phyloP scores from a whole-genome alignment of 768 basidiomycete genomes.

The Tephrocybe rancida region DNA sequence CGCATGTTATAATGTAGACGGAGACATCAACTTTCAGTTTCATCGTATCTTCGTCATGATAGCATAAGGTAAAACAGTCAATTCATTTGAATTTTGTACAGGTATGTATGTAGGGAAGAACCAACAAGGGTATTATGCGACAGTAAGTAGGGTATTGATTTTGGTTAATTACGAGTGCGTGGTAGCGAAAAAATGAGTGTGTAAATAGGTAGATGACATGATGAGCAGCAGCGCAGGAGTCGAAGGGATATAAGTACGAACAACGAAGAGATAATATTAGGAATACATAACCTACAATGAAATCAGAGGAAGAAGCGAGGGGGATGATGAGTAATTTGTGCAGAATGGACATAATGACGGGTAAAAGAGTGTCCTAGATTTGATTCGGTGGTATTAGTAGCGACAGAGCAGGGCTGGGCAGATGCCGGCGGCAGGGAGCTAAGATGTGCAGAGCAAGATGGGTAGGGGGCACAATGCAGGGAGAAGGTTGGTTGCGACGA shows the following conservation, averaged over 20 bases:
- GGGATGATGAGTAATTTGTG: neutral
- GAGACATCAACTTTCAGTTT: neutral
- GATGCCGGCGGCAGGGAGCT: neutral
- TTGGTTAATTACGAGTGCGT: conserved; percentile 14
- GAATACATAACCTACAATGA: conserved; percentile 17
- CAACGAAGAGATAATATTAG: conserved; percentile 14
- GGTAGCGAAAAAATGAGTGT: conserved; percentile 8
- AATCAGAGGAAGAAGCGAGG: neutral
- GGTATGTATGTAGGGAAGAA: neutral
- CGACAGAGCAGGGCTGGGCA: conserved; percentile 7
- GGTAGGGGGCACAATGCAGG: neutral
- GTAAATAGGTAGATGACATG: conserved; percentile 15
- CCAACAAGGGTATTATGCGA: conserved; percentile 14
- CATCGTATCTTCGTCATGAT: neutral
- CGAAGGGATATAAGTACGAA: conserved; percentile 10
- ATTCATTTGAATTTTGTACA: conserved; percentile 12
- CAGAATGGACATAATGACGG: neutral
- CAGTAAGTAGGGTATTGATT: conserved; percentile 18
- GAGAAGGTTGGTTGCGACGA: neutral
- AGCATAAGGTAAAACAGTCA: neutral
- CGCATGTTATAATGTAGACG: too few species aligned
- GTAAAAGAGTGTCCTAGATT: conserved; percentile 3
- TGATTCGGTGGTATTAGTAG: conserved; percentile 10
- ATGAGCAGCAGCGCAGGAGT: conserved; percentile 1
- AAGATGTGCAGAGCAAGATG: conserved; percentile 4